These are phyloP conservation scores for Plicaturopsis crispa DNA, from an alignment of 768 basidiomycete species.

Conservation along the genomic window DNA sequence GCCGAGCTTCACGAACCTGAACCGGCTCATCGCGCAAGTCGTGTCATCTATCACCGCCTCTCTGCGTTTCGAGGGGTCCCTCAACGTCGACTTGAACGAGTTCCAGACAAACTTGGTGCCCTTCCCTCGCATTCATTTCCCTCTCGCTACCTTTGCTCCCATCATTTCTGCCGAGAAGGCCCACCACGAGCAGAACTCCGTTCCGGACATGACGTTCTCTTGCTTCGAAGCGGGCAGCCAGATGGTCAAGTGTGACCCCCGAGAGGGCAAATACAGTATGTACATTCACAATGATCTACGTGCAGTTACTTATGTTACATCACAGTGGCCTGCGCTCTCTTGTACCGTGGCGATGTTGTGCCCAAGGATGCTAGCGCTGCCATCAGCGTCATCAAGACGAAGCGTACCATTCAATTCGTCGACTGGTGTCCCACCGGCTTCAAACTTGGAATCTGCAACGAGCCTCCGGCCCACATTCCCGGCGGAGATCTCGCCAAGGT, in stretches of 20 bases:
- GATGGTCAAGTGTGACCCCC: slow-evolving; percentile 94
- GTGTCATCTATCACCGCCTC: slow-evolving; percentile 98
- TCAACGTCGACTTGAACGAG: slow-evolving; percentile 96
- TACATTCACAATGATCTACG: slow-evolving; percentile 9
- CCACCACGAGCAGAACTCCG: slow-evolving; percentile 93
- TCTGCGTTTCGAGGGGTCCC: slow-evolving; percentile 91
- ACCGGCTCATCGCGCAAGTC: slow-evolving; percentile 95
- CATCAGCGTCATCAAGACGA: slow-evolving; percentile 68
- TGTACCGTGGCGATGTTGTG: slow-evolving; percentile 73
- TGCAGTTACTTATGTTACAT: slow-evolving; percentile 10
- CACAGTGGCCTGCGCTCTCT: slow-evolving; percentile 79
- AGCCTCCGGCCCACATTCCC: slow-evolving; percentile 67
- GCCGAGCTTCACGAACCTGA: slow-evolving; percentile 90
- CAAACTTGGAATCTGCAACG: slow-evolving; percentile 76
- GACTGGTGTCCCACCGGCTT: slow-evolving; percentile 79
- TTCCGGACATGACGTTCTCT: slow-evolving; percentile 96
- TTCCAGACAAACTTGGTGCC: slow-evolving; percentile 99
- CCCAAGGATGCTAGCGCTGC: slow-evolving; percentile 59
- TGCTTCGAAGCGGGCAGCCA: slow-evolving; percentile 97
- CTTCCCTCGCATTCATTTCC: slow-evolving; percentile 99
- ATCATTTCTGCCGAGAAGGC: slow-evolving; percentile 93
- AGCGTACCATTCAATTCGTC: slow-evolving; percentile 73
- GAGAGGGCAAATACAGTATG: slow-evolving; percentile 97
- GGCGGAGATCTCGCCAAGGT: slow-evolving; percentile 75
- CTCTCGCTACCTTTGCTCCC: slow-evolving; percentile 91